phyloP scores from a whole-genome alignment of 306 rosid species.

The Vachellia collinsii region DNA sequence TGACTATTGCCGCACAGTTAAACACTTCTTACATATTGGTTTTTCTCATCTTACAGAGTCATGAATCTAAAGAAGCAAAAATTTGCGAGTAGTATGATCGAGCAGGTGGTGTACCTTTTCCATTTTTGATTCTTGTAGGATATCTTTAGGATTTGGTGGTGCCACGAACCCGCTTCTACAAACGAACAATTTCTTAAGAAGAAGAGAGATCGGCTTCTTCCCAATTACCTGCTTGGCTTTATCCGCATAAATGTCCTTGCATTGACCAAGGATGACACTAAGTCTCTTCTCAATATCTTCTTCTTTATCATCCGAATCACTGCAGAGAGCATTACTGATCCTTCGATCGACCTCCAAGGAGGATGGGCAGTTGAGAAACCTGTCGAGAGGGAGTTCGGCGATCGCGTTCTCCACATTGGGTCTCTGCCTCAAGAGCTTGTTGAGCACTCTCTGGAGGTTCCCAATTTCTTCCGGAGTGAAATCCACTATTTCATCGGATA shows the following conservation, averaged over 20 bases:
- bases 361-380: constrained; percentile 84
- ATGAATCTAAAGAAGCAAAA: constrained; percentile 1
- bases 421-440: constrained; percentile 58
- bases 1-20: neutral
- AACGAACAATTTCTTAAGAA: constrained; percentile 75
- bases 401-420: constrained; percentile 57
- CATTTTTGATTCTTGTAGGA: constrained; percentile 76
- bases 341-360: constrained; percentile 77
- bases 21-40: neutral
- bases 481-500: constrained; percentile 54
- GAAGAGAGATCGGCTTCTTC: constrained; percentile 69
- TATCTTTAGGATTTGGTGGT: constrained; percentile 61
- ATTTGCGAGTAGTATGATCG: neutral
- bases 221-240: constrained; percentile 56
- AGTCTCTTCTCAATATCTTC: constrained; percentile 75
- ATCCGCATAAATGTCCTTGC: constrained; percentile 64
- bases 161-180: constrained; percentile 68
- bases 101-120: constrained; percentile 58
- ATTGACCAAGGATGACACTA: constrained; percentile 62
- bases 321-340: constrained; percentile 50
- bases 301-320: constrained; percentile 47
- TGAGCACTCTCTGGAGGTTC: constrained; percentile 63
- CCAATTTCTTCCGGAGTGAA: constrained; percentile 79
- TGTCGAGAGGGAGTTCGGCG: constrained; percentile 73
- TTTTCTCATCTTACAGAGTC: neutral